Conservation (phyloP, 2,329 filamentous ascomycete species). For the Penicillium sp. region DNA sequence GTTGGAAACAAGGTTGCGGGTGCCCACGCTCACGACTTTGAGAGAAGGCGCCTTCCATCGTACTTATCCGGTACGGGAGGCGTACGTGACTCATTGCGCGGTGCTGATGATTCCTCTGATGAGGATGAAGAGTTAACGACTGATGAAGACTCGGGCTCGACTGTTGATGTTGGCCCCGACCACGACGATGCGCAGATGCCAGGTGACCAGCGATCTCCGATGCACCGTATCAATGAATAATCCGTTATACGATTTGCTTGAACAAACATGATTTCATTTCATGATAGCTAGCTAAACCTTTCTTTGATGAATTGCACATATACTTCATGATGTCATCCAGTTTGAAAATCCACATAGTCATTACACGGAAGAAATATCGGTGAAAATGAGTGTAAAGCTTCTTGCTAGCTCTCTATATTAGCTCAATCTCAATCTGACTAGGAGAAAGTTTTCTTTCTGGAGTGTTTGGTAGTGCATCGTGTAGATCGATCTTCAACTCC, state of each 20-base stretch:
- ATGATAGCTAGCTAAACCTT: conserved; percentile 2
- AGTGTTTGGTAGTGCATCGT: neutral
- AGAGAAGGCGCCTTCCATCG: conserved; percentile 66
- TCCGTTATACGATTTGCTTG: neutral
- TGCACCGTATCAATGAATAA: conserved; percentile 9
- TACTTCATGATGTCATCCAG: neutral
- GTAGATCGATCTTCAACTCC: conserved; percentile 3
- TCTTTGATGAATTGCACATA: conserved; percentile 7
- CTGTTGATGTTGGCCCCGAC: neutral
- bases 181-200: conserved; percentile 1
- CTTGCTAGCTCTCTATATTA: no score
- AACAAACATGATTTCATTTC: neutral
- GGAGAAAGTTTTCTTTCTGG: no score
- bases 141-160: conserved; percentile 27
- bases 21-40: conserved; percentile 89
- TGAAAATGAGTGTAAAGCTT: no score
- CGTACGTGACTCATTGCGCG: conserved; percentile 32
- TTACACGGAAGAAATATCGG: neutral
- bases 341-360: neutral
- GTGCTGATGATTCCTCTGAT: conserved; percentile 40
- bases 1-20: conserved; percentile 71
- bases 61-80: conserved; percentile 39
- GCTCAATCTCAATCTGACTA: no score
- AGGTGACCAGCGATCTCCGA: neutral
- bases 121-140: conserved; percentile 34